These are phyloP conservation scores for Lasiosphaeris hirsuta DNA, from an alignment of 495 filamentous ascomycete species.

Conservation along the genomic window DNA sequence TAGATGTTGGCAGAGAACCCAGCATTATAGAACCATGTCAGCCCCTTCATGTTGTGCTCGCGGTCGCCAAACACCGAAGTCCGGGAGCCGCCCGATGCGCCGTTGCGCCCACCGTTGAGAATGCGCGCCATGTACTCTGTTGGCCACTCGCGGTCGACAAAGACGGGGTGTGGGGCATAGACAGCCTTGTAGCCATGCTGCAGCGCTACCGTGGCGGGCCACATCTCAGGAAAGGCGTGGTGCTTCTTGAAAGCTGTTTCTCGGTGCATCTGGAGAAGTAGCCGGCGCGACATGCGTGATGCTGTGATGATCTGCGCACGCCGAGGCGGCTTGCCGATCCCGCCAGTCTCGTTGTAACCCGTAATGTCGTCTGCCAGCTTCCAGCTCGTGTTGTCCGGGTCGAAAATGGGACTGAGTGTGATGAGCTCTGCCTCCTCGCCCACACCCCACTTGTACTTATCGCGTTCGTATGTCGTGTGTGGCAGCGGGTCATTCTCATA, in stretches of 20 bases:
- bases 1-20: constrained; percentile 81
- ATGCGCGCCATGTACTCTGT: constrained; percentile 70
- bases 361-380: constrained; percentile 81
- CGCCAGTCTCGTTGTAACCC: constrained; percentile 69
- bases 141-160: constrained; percentile 89
- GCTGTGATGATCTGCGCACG: constrained; percentile 87
- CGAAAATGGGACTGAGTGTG: constrained; percentile 89
- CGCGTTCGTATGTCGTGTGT: constrained; percentile 66
- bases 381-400: constrained; percentile 88
- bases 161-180: constrained; percentile 86
- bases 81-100: constrained; percentile 66
- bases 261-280: constrained; percentile 83
- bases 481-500: constrained; percentile 68
- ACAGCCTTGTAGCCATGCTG: constrained; percentile 97
- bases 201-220: constrained; percentile 77
- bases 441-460: constrained; percentile 83
- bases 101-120: constrained; percentile 83
- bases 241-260: constrained; percentile 79
- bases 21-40: constrained; percentile 94
- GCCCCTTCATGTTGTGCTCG: constrained; percentile 85
- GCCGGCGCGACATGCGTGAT: constrained; percentile 73
- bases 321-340: constrained; percentile 61
- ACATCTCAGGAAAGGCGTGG: constrained; percentile 96
- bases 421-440: constrained; percentile 92
- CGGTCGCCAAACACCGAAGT: constrained; percentile 76